Base-by-base conservation (phyloP, 176 grass and related monocot species). In the Melocanna baccifera region DNA sequence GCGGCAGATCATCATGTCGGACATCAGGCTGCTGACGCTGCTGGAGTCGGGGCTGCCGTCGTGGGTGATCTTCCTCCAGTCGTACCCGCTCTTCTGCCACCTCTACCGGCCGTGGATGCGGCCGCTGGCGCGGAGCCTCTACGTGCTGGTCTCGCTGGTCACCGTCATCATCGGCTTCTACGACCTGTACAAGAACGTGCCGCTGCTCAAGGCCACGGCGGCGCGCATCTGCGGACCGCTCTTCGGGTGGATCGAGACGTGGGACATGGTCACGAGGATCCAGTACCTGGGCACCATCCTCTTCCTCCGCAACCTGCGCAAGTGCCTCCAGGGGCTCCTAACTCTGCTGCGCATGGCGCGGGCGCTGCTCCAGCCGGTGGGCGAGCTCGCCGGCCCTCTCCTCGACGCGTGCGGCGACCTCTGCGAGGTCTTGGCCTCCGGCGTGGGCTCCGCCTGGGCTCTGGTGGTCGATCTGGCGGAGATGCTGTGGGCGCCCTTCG, bases 41-140 rank as follows among this genome's bases (percentile, higher is more conserved):
- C 86, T 97, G 0, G 95, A 97, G 88, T 94, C 89, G 0, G 95
- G 95, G 8, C 85, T 97, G 9, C 95, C 95, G 28, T 30, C 88
- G 3, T 97, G 95, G 95, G 95, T 94, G n/a, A 92, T 97, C 75
- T 91, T 97, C 79, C 76, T 94, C 63, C 95, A 97, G 71, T 97
- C 95, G 5, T 97, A 97, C 78, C 95, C 95, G 45, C 52, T 97
- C 23, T 47, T 97, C 12, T 93, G 92, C 75, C 87, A 93, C 56
- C 57, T 93, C 15, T 97, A 97, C 84, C 88, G 90, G 6, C 95
- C 95, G 0, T 97, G 92, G 90, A 97, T 97, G 95, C 85, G 95
- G 7, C 90, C 91, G 5, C 68, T 93, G 18, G 95, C 67, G 15
- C 86, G 84, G 51, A 89, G 52, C 16, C 82, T 94, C 47, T 94